Evolutionary conservation across 495 filamentous ascomycete genomes (phyloP), one percentile per base, ranked within the genome.

Genomic region (Xylaria curta): DNA sequence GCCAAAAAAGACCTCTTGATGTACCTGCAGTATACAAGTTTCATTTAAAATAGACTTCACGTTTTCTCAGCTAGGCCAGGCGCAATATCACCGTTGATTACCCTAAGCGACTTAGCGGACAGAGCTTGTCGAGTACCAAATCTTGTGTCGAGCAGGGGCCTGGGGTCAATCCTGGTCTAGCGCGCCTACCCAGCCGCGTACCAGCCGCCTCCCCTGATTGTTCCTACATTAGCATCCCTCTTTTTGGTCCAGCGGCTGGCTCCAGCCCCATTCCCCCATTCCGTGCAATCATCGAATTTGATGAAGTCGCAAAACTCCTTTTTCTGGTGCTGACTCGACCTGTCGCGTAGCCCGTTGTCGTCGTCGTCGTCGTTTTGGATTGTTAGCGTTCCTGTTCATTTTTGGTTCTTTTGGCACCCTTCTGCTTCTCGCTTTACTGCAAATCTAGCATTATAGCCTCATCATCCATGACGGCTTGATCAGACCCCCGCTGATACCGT

Each of bases 291-390:
- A 49, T 54, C 40, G 28, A 19, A 19, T 28, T 62, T 36, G 10
- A 65, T 65, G 69, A 36, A 56, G 65, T 71, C 69, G 44, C 62
- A 36, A 60, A 38, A 51, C 70, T 72, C 70, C 70, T 72, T 68
- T 72, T 72, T 56, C 28, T 63, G 28, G 44, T 54, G 53, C 64
- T 44, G 64, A 68, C 24, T 10, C 53, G 42, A 47, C 46, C 31
- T 66, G 61, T 66, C 51, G 69, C 53, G 66, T 38, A 59, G 42
- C 33, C 28, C 33, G 53, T 54, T 26, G 40, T 26, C 62, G 51
- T 49, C 42, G 53, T 31, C 62, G 51, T 49, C 51, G 53, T 31
- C 42, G 10, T 66, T 60, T 71, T 56, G n/a, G 46, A 63, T 53
- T 63, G 38, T 21, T 6, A 51, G 58, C 31, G 58, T 31, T 63